A percentile compares a stretch with the other conserved stretches of the same genome.
Evolutionary conservation across 2,329 filamentous ascomycete genomes (phyloP).

Genomic region (Mycosphaerella arachidis): DNA sequence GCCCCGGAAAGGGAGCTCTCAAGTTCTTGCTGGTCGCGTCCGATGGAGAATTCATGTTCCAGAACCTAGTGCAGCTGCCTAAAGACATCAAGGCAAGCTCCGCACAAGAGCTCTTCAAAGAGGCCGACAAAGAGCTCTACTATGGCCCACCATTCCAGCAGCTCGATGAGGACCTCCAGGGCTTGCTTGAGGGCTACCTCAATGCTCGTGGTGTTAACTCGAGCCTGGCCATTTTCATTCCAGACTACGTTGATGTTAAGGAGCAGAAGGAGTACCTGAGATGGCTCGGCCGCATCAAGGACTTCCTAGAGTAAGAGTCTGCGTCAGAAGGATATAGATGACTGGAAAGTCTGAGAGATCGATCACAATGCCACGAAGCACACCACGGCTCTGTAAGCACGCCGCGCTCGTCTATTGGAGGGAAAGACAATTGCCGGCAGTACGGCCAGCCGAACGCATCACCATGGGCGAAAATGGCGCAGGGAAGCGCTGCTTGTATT

Average conservation of each 20-base stretch:
- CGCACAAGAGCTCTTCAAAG: slow-evolving; percentile 69
- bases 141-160: slow-evolving; percentile 88
- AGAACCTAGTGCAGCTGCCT: slow-evolving; percentile 85
- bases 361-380: not conserved
- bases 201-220: slow-evolving; percentile 91
- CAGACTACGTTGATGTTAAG: slow-evolving; percentile 96
- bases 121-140: slow-evolving; percentile 65
- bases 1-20: slow-evolving; percentile 77
- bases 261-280: slow-evolving; percentile 94
- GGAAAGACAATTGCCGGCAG: not conserved
- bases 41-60: slow-evolving; percentile 79
- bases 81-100: slow-evolving; percentile 59
- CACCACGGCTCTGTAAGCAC: not conserved
- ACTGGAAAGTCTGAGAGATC: not conserved
- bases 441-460: not conserved
- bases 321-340: not conserved
- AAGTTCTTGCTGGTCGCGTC: slow-evolving; percentile 81
- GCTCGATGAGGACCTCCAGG: slow-evolving; percentile 92
- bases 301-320: slow-evolving; percentile 62
- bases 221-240: slow-evolving; percentile 80
- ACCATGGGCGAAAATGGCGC: not conserved
- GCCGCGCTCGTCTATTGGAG: not conserved
- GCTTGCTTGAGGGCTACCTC: slow-evolving; percentile 85
- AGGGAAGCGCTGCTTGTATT: not conserved
- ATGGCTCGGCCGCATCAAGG: slow-evolving; percentile 83